Evolutionary conservation across 495 filamentous ascomycete species (phyloP), one percentile per base, ranked within the genome.

Genomic region (Glutinoglossum americanum): DNA sequence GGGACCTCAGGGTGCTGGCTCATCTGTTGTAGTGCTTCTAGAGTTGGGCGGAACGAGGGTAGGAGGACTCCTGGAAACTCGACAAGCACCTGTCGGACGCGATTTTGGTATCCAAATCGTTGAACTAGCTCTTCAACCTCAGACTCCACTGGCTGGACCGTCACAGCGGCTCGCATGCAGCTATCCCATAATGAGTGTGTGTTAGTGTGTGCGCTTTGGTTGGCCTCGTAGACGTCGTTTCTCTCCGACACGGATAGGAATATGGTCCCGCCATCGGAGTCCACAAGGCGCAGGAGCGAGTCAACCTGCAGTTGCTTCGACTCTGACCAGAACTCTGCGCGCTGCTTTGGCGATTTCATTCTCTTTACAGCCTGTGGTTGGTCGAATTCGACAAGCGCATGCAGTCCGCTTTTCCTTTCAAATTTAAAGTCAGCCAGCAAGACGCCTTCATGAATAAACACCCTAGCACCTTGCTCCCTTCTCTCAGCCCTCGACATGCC

Each of bases 11-110:
- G 62, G 64, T 23, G 47, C 25, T 60, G 64, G 37, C 73, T 75
- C 68, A 85, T 81, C 1, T 66, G 62, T 61, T 87, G 80, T 0
- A 89, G 68, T 7, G 79, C 81, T 60, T 70, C 66, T n/a, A 88
- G 67, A 0, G 80, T 82, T 21, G 80, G 76, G 45, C 79, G 69
- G 62, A 89, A 89, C 1, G 83, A 73, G 0, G 78, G 73, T 13
- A 86, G 72, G 0, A 89, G 69, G 3, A 89, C 69, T 9, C 78
- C 79, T 0, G 83, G 83, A 57, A 88, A 87, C 59, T 88, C 85
- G 0, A 86, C 73, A 9, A 87, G 70, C 11, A 68, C 73, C 58
- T 47, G 30, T 13, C 23, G 37, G n/a, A 45, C 55, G 23, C 15
- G 13, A 17, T 45, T 1, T 4, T 19, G 21, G 26, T 8, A 27